A percentile compares a stretch with the other conserved stretches of the same genome.
These are phyloP conservation scores for Sorghum bicolor DNA, from an alignment of 176 grass and related monocot species.

Conservation along the genomic window DNA sequence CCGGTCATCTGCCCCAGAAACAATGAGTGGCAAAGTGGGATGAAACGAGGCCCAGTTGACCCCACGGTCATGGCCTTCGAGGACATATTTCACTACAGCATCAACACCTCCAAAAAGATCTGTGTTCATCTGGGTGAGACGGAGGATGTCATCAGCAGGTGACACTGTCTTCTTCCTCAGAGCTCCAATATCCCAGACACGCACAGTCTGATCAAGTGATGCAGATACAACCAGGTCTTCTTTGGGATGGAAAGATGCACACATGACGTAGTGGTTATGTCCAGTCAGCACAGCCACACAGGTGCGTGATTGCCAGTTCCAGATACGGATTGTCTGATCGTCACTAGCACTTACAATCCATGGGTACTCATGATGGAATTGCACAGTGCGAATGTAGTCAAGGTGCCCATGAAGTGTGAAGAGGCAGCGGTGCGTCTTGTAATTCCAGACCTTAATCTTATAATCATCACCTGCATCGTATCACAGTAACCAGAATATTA, in stretches of 20 bases:
- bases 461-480: slow-evolving; percentile 87
- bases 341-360: slow-evolving; percentile 85
- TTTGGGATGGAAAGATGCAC: slow-evolving; percentile 76
- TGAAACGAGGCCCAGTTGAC: slow-evolving; percentile 91
- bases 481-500: slow-evolving; percentile 4
- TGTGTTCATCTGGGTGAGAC: slow-evolving; percentile 65
- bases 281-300: slow-evolving; percentile 76
- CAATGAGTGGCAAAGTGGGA: slow-evolving; percentile 68
- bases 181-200: slow-evolving; percentile 79
- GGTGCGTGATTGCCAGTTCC: slow-evolving; percentile 80
- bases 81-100: slow-evolving; percentile 75
- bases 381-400: slow-evolving; percentile 95
- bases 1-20: slow-evolving; percentile 77
- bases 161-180: slow-evolving; percentile 76
- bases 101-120: slow-evolving; percentile 77
- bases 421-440: slow-evolving; percentile 98
- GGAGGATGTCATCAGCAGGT: slow-evolving; percentile 50
- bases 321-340: slow-evolving; percentile 83
- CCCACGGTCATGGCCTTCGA: slow-evolving; percentile 88
- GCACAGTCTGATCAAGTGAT: slow-evolving; percentile 77
- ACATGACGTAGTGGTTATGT: slow-evolving; percentile 92
- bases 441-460: slow-evolving; percentile 99
- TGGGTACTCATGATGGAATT: slow-evolving; percentile 84
- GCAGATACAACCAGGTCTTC: slow-evolving; percentile 80
- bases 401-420: slow-evolving; percentile 94